Evolutionary conservation across 257 asterid genomes (phyloP), one percentile per base, ranked within the genome.

Genomic region (Catharanthus roseus): DNA sequence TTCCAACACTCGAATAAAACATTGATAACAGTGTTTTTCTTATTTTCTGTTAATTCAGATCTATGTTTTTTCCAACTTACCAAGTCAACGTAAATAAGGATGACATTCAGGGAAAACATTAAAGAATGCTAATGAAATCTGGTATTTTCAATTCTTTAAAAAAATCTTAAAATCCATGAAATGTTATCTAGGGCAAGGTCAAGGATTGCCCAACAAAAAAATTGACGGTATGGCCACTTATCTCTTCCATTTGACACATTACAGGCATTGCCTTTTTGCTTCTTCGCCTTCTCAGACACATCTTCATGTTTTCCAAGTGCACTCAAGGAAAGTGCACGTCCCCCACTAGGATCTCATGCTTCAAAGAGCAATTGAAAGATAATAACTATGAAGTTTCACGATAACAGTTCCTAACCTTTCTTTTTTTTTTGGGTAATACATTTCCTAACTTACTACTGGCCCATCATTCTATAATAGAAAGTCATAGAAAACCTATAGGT

Each of bases 391-490:
- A 47, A 42, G 41, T 33, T n/a, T n/a, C n/a, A n/a, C n/a, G n/a
- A n/a, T n/a, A n/a, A n/a, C n/a, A n/a, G n/a, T n/a, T n/a, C n/a
- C n/a, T n/a, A n/a, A n/a, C n/a, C n/a, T n/a, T n/a, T n/a, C n/a
- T n/a, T n/a, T n/a, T n/a, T n/a, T n/a, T n/a, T n/a, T 21, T 24
- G n/a, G 19, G 19, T 1, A 10, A 56, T n/a, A 28, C 19, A 56
- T 34, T 28, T 11, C 21, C 28, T 51, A 12, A 51, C 58, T 6
- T 50, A 50, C 24, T 18, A 50, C 24, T 50, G 55, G 24, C 55
- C 55, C 58, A 51, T n/a, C 29, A 51, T 51, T 51, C 58, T 51
- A 51, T 21, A 51, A 58, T 58, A 58, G n/a, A 29, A 61, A 36
- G 2, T 61, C 44, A 33, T 34, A n/a, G 16, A 61, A n/a, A 33